Evolutionary conservation across 768 basidiomycete genomes (phyloP), one percentile per base, ranked within the genome.

Genomic region (Trametes villosa): DNA sequence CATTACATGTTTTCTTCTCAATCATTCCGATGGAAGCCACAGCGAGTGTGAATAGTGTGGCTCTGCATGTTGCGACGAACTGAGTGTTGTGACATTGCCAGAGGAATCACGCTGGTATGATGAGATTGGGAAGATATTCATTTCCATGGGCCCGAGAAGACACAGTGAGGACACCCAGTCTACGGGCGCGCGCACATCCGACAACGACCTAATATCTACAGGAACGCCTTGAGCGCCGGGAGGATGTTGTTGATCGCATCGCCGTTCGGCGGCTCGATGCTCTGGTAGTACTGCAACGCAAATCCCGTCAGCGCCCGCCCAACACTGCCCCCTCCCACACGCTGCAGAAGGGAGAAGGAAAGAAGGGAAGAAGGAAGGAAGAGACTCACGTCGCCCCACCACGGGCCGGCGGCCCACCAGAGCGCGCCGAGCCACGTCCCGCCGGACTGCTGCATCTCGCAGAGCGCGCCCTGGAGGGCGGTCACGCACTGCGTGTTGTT

Each of bases 361-460:
- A 34, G 7, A 34, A 34, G 8, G 33, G 17, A 17, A 26, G 51
- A 12, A 24, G 3, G 9, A 20, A 1, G 40, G 48, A 38, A 38
- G 11, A 40, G 8, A 81, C 82, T 73, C 66, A 83, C 83, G 70
- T 62, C 68, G 34, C 78, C 80, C 83, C 83, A 84, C 83, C 85
- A 86, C 44, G 83, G 84, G 1, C 85, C 85, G 60, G 84, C 85
- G 59, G 84, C 83, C 86, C 84, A 86, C 81, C 82, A 86, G 27
- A 72, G 68, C 12, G 72, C 72, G 62, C 81, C 86, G 57, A 87
- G 74, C 85, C 85, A 86, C n/a, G 78, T 81, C 60, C 57, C 62
- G 31, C 57, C 62, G 30, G 81, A 77, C 64, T 80, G 73, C 68
- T 86, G 86, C 83, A 87, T 81, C 54, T 77, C 64, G 72, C 84